A percentile compares a stretch with the other conserved stretches of the same genome.
phyloP scores from a whole-genome alignment of 2,329 filamentous ascomycete species.

The Arthrobotrys sinensis region DNA sequence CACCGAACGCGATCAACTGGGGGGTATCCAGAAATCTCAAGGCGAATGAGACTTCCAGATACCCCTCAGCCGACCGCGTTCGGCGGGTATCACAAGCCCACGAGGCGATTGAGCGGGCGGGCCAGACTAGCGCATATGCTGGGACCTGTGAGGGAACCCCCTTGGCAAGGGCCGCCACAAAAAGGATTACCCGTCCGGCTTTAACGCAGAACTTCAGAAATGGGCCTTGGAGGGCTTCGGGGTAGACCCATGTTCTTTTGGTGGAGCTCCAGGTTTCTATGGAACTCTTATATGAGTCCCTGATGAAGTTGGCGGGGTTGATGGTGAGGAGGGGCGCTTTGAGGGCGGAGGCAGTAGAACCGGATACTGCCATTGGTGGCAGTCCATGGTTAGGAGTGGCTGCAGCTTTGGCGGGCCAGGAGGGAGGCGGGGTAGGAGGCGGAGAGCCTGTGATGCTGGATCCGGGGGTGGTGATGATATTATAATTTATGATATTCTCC shows the following conservation, averaged over 20 bases:
- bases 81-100: constrained; percentile 22
- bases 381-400: neutral
- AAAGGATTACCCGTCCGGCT: constrained; percentile 21
- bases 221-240: constrained; percentile 1
- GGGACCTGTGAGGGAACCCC: neutral
- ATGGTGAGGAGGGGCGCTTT: neutral
- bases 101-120: neutral
- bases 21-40: constrained; percentile 17
- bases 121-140: constrained; percentile 35
- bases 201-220: constrained; percentile 25
- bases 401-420: neutral
- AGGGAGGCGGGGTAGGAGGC: neutral
- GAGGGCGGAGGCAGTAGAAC: neutral
- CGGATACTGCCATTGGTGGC: neutral
- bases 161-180: constrained; percentile 8
- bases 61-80: neutral
- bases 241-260: neutral
- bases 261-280: constrained; percentile 28
- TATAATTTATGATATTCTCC: neutral
- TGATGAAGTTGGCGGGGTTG: constrained; percentile 24
- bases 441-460: neutral
- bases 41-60: constrained; percentile 18
- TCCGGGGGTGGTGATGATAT: neutral
- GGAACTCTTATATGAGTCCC: constrained; percentile 21
- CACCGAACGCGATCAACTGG: constrained; percentile 30